phyloP scores from a whole-genome alignment of 345 rosid genomes.

The Psidium guajava region DNA sequence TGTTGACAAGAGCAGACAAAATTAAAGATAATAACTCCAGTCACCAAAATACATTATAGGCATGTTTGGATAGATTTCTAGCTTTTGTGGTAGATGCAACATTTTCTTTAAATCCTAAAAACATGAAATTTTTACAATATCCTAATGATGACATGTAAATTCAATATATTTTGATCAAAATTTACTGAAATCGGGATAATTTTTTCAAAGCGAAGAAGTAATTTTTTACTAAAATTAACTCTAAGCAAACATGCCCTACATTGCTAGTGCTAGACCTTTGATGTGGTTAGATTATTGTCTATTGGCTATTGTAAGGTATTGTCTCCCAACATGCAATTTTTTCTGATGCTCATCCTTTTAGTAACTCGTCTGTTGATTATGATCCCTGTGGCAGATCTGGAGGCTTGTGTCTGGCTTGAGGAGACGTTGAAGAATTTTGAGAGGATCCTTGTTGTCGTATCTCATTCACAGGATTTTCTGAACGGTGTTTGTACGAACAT shows the following conservation, averaged over 20 bases:
- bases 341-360: neutral
- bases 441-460: slow-evolving; percentile 84
- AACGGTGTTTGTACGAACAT: slow-evolving; percentile 97
- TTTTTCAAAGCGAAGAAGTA: neutral
- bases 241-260: neutral
- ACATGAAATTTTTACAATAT: neutral
- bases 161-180: neutral
- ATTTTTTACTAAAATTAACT: neutral
- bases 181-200: neutral
- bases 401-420: slow-evolving; percentile 99
- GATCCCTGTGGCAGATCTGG: slow-evolving; percentile 58
- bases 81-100: neutral
- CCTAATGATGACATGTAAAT: neutral
- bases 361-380: neutral
- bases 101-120: neutral
- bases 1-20: neutral
- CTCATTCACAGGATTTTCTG: slow-evolving; percentile 96
- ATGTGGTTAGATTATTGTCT: neutral
- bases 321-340: neutral
- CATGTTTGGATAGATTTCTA: neutral
- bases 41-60: neutral
- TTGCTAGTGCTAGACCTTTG: neutral
- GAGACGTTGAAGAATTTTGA: slow-evolving; percentile 87
- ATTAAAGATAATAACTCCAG: neutral
- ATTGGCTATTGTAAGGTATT: neutral